Base-by-base conservation (phyloP, 345 rosid genomes). In the Euclidium syriacum region DNA sequence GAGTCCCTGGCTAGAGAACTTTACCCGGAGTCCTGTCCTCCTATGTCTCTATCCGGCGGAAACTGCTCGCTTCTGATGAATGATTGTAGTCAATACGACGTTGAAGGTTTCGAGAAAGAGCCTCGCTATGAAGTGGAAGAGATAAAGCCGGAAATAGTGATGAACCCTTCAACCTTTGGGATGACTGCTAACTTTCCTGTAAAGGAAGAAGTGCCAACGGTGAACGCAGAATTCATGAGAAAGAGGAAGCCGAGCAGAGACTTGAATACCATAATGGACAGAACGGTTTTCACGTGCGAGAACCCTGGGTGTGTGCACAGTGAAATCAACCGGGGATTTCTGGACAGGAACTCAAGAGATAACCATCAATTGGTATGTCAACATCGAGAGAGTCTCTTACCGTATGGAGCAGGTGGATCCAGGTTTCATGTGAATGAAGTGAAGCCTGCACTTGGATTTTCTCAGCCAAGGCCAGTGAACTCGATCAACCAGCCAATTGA, bases 361-460 rank as follows among this genome's bases (percentile, higher is more conserved):
- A 90, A 90, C 61, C 99, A 94, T 72, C 97, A 94, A 52, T 63
- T 85, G 56, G 78, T 15, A 33, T 94, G 99, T 64, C 85, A 82
- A 4, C 78, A 66, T 33, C 64, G 88, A 58, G 76, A 56, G 64
- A 60, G 70, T 51, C 69, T 82, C 39, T 49, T 82, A 10, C 54
- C 65, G 7, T 72, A 58, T 52, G 88, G 76, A 60, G 85, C 78
- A 35, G 82, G 73, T 35, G 84, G 76, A 23, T 75, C 95, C 7
- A 78, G 77, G 71, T 87, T 85, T 46, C 87, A 76, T 52, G 72
- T 79, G n/a, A 78, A 76, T 58, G 99, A 94, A 64, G 85, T 87
- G 5, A 90, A 94, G 68, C 97, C 96, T 4, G 82, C 80, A 1
- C 74, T 85, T 78, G 72, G 73, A 12, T 78, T 75, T 54, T 58